A percentile compares a stretch with the other conserved stretches of the same genome.
Evolutionary conservation across 2,329 filamentous ascomycete species (phyloP).

Genomic region (Colletotrichum sp.): DNA sequence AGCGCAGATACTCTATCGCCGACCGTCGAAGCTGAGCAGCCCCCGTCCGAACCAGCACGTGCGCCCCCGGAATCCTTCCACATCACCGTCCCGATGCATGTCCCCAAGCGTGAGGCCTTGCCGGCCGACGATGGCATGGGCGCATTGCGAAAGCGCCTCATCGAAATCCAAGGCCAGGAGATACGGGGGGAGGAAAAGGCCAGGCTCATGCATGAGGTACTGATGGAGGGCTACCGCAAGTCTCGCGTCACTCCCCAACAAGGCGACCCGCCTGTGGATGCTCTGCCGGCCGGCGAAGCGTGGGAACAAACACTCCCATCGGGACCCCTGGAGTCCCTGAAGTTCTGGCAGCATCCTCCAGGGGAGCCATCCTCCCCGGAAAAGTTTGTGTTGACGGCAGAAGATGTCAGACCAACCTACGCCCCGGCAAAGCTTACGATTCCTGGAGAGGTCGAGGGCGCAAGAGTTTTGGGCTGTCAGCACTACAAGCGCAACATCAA

Average conservation of each 20-base stretch:
- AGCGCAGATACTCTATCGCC: conserved; percentile 39
- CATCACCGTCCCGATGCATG: neutral
- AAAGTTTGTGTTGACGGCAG: conserved; percentile 56
- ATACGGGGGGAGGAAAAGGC: conserved; percentile 70
- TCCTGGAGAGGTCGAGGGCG: conserved; percentile 48
- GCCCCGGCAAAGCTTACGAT: conserved; percentile 55
- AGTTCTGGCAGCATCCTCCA: conserved; percentile 60
- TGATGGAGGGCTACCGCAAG: conserved; percentile 70
- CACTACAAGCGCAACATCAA: conserved; percentile 98
- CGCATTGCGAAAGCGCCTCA: conserved; percentile 67
- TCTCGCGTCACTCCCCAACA: conserved; percentile 26
- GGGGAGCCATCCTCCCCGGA: conserved; percentile 42
- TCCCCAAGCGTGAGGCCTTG: conserved; percentile 35
- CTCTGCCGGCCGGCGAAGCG: conserved; percentile 23
- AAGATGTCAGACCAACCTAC: conserved; percentile 72
- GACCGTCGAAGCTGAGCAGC: conserved; percentile 5
- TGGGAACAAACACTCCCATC: conserved; percentile 46
- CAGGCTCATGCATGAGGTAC: conserved; percentile 69
- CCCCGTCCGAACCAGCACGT: conserved; percentile 17
- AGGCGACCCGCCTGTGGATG: neutral
- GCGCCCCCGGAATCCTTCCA: neutral
- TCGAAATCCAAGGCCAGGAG: conserved; percentile 67
- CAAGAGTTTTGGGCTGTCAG: conserved; percentile 71
- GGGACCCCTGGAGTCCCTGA: conserved; percentile 57
- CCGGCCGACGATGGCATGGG: conserved; percentile 84